Conservation (phyloP, 192 early-diverging fungal genomes). For the Coemansia sp. region DNA sequence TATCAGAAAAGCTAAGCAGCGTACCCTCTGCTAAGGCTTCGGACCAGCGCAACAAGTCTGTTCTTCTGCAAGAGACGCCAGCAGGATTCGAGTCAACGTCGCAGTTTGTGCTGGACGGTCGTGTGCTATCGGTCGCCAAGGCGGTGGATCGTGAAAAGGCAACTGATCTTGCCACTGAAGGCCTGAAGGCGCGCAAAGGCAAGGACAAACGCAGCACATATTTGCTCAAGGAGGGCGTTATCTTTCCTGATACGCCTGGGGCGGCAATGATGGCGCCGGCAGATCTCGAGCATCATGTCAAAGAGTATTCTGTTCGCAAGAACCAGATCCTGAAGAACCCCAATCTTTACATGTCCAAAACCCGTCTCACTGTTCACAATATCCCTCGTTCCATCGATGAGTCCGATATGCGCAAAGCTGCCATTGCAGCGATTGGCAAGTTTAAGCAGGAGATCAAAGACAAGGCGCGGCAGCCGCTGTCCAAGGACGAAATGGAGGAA, state of each 20-base stretch:
- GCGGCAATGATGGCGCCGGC: constrained; percentile 72
- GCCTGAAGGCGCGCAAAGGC: constrained; percentile 60
- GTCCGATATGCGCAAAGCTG: constrained; percentile 61
- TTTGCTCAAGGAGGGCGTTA: constrained; percentile 86
- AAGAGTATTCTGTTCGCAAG: constrained; percentile 79
- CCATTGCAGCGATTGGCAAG: constrained; percentile 65
- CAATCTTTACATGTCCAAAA: constrained; percentile 84
- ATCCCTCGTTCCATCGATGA: constrained; percentile 76
- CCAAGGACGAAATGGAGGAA: constrained; percentile 63
- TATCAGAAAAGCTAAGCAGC: constrained; percentile 53
- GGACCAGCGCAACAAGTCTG: constrained; percentile 49
- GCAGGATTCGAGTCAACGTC: constrained; percentile 24
- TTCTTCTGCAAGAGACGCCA: constrained; percentile 54
- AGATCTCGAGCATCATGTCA: constrained; percentile 76
- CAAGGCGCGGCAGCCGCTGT: constrained; percentile 56
- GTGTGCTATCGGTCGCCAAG: constrained; percentile 76
- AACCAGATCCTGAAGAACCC: constrained; percentile 81
- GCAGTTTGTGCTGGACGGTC: constrained; percentile 74
- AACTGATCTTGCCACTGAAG: constrained; percentile 60
- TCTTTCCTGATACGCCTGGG: constrained; percentile 81
- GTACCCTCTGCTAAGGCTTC: constrained; percentile 35
- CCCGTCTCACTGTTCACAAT: constrained; percentile 87
- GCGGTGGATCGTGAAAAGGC: constrained; percentile 79
- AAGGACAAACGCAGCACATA: constrained; percentile 87
- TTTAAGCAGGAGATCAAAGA: constrained; percentile 75